A percentile compares a stretch with the other conserved stretches of the same genome.
Evolutionary conservation across 2,329 filamentous ascomycete genomes (phyloP).

Genomic region (Hymenoscyphus infarciens): DNA sequence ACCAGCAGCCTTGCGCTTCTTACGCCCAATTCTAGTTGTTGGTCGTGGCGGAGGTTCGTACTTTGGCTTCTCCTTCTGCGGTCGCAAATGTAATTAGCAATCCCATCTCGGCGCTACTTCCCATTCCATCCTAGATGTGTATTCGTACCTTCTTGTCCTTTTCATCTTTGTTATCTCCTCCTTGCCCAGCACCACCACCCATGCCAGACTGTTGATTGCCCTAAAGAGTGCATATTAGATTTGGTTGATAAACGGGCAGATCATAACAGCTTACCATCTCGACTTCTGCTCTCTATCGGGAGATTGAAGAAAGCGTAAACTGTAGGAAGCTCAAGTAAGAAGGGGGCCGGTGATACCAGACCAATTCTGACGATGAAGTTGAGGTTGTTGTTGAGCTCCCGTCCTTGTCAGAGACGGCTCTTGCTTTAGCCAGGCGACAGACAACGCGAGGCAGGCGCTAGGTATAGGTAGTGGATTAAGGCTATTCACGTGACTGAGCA

Average conservation of each 20-base stretch:
- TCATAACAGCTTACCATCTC: constrained; percentile 32
- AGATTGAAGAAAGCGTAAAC: neutral
- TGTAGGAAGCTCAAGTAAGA: neutral
- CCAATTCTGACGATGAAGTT: constrained; percentile 19
- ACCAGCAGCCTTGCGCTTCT: constrained; percentile 95
- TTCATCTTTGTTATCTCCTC: constrained; percentile 73
- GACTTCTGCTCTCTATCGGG: constrained; percentile 15
- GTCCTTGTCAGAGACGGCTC: neutral
- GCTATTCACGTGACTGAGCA: neutral
- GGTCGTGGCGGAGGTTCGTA: constrained; percentile 97
- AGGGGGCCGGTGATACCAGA: constrained; percentile 9
- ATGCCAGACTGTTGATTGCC: constrained; percentile 44
- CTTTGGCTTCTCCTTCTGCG: constrained; percentile 98
- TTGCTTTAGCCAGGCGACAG: constrained; percentile 5
- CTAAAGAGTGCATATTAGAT: constrained; percentile 25
- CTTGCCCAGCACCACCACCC: constrained; percentile 47
- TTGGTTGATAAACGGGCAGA: constrained; percentile 16
- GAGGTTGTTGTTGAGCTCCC: constrained; percentile 25
- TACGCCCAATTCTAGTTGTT: constrained; percentile 92
- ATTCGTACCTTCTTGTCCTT: constrained; percentile 85
- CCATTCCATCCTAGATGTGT: neutral
- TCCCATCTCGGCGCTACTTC: neutral
- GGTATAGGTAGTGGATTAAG: too few species aligned
- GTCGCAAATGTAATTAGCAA: constrained; percentile 20
- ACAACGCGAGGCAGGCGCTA: constrained; percentile 9